Evolutionary conservation across 2,329 filamentous ascomycete genomes (phyloP), one percentile per base, ranked within the genome.

Genomic region (Phialophora tarda): DNA sequence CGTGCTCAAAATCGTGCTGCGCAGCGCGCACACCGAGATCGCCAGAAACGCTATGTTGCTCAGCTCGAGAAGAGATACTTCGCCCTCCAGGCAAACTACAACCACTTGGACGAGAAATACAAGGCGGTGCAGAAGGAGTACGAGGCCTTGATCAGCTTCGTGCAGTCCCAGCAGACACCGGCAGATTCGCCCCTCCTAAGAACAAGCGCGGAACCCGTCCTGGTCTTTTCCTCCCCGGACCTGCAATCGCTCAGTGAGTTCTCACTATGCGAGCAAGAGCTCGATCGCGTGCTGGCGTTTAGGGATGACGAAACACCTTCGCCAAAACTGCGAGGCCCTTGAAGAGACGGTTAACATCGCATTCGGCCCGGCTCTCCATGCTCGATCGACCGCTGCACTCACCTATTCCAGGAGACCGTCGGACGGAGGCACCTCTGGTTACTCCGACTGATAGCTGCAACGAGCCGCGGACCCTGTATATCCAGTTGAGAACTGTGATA

Each of bases 1-100:
- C 59, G 59, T 41, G 59, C 59, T 21, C 59, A 61, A 41, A 61
- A 61, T 26, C 44, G 59, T 51, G 47, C 48, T 8, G 59, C 59
- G n/a, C 59, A 61, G n/a, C 59, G 59, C 4, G 59, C 59, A 17
- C 59, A 61, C 24, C 59, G 59, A 1, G 59, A 51, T n/a, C 59
- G 59, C 1, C 59, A 61, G 30, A 61, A 61, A 61, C 59, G 59
- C 7, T 61, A 61, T 12, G 48, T 61, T 10, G 44, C 59, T 14
- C 47, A 61, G 14, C 47, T 61, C 8, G 59, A 61, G 48, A 61
- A 53, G 47, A 53, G 48, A 26, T 61, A 54, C 34, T 51, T 61
- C 32, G 23, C 59, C 30, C 47, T 61, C 10, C 59, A 61, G 38
- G 44, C 59, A 4, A 53, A 41, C 48, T 61, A 51, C 59, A 51